Base-by-base conservation (phyloP, 495 filamentous ascomycete genomes). In the Tetracladium marchalianum region DNA sequence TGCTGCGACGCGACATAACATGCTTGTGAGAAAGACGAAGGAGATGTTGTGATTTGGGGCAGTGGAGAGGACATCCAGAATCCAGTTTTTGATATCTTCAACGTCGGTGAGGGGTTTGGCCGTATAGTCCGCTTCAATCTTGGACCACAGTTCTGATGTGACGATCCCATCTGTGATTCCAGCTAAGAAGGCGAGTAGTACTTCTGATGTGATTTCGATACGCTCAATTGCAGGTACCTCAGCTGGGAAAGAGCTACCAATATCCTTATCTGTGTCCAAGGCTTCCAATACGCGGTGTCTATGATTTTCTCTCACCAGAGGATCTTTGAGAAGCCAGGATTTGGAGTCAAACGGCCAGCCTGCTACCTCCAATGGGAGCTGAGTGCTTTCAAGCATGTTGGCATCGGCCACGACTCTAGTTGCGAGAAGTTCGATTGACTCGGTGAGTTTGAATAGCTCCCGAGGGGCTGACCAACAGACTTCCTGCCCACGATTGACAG, bases 361-460 rank as follows among this genome's bases (percentile, higher is more conserved):
- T 13, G 40, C 22, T 1, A 68, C 61, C 11, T 72, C 69, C 12
- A 69, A 59, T 18, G 67, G 68, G 9, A 53, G 11, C 9, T 81
- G 75, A n/a, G 66, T 61, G 15, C 65, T 69, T 44, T 77, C 76
- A 2, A 77, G 75, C 87, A 94, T 95, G 47, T 80, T 77, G 70
- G 82, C 84, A 54, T 95, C 90, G 5, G 89, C 90, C 19, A 87
- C 60, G 4, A 75, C 79, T 10, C 87, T 76, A 49, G 90, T 84
- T 3, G 73, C 72, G 36, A 95, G 67, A 39, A 73, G 72, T 52
- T 90, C 87, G 52, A 95, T 73, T 2, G 81, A 76, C 54, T 93
- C 84, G 10, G 87, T 96, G 52, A 98, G 75, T 56, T 78, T 79
- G 64, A 94, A 93, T 31, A 96, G 73, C 54, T 95, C 90, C 33